phyloP scores from a whole-genome alignment of 495 filamentous ascomycete genomes.

The Xylaria bambusicola region DNA sequence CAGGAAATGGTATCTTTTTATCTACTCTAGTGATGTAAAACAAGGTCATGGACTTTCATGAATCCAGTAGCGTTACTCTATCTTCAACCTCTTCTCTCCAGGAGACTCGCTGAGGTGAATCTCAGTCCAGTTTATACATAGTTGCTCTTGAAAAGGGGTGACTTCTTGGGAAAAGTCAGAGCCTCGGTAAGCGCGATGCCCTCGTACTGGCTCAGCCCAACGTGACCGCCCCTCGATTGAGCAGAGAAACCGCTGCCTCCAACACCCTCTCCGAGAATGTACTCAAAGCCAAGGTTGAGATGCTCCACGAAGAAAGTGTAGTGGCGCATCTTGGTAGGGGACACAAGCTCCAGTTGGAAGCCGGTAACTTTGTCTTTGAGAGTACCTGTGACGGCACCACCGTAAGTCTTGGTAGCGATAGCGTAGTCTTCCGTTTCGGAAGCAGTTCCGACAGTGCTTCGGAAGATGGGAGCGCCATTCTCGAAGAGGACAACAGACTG shows the following conservation, averaged over 20 bases:
- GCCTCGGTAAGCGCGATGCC: background rate
- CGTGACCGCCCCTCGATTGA: background rate
- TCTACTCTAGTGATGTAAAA: no score
- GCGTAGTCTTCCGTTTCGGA: constrained; percentile 9
- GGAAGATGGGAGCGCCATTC: background rate
- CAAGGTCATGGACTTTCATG: no score
- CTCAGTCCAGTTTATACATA: no score
- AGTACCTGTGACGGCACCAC: background rate
- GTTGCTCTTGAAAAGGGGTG: background rate
- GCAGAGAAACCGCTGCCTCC: constrained; percentile 18
- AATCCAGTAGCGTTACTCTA: no score
- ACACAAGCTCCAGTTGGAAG: background rate
- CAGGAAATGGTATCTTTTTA: no score
- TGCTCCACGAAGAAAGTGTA: background rate
- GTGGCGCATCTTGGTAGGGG: background rate
- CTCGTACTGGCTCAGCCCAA: background rate
- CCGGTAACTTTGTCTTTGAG: constrained; percentile 6
- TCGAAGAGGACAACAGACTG: background rate
- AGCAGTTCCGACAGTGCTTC: background rate
- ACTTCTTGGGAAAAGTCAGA: background rate
- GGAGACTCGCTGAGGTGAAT: no score
- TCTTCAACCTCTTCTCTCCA: no score
- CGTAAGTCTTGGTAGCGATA: background rate
- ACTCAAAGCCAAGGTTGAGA: constrained; percentile 17
- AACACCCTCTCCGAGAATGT: constrained; percentile 12